phyloP scores from a whole-genome alignment of 352 stramenopile species.

The Phytopythium ostracodes region DNA sequence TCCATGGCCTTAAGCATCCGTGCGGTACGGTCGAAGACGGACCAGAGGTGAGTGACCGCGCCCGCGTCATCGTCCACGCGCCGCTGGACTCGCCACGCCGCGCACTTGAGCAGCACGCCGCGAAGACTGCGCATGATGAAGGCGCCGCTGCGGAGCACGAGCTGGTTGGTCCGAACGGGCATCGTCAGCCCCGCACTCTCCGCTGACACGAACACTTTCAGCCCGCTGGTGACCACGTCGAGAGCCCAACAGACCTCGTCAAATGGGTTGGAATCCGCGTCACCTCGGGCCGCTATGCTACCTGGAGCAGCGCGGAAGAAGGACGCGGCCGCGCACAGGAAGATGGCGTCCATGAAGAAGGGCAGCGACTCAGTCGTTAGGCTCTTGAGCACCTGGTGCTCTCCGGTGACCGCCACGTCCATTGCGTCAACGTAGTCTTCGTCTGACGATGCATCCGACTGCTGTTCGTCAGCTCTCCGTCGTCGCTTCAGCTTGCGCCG shows the following conservation, averaged over 20 bases:
- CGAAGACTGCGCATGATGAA: slow-evolving; percentile 35
- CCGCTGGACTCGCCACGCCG: slow-evolving; percentile 44
- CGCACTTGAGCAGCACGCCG: slow-evolving; percentile 32
- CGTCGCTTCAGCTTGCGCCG: slow-evolving; percentile 10
- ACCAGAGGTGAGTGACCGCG: slow-evolving; percentile 38
- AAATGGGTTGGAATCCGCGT: slow-evolving; percentile 28
- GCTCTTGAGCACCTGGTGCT: slow-evolving; percentile 62
- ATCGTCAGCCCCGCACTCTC: slow-evolving; percentile 52
- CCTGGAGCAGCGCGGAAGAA: slow-evolving; percentile 30
- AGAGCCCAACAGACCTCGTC: slow-evolving; percentile 34
- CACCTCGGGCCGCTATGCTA: background rate
- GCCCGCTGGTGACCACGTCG: slow-evolving; percentile 29
- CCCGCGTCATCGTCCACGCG: slow-evolving; percentile 21
- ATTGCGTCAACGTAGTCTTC: slow-evolving; percentile 25
- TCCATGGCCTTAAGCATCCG: slow-evolving; percentile 36
- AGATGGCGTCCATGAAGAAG: slow-evolving; percentile 49
- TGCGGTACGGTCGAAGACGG: slow-evolving; percentile 33
- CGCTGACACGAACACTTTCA: slow-evolving; percentile 45
- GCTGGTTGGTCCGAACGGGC: slow-evolving; percentile 45
- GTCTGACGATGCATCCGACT: slow-evolving; percentile 17
- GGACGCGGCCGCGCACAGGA: slow-evolving; percentile 50
- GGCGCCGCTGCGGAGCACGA: slow-evolving; percentile 32
- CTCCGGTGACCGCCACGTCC: slow-evolving; percentile 34
- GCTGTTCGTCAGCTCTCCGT: slow-evolving; percentile 9
- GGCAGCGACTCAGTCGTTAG: slow-evolving; percentile 60